A percentile compares a stretch with the other conserved stretches of the same genome.
phyloP scores from a whole-genome alignment of 2,329 filamentous ascomycete species.

The Cladosporium phlei region DNA sequence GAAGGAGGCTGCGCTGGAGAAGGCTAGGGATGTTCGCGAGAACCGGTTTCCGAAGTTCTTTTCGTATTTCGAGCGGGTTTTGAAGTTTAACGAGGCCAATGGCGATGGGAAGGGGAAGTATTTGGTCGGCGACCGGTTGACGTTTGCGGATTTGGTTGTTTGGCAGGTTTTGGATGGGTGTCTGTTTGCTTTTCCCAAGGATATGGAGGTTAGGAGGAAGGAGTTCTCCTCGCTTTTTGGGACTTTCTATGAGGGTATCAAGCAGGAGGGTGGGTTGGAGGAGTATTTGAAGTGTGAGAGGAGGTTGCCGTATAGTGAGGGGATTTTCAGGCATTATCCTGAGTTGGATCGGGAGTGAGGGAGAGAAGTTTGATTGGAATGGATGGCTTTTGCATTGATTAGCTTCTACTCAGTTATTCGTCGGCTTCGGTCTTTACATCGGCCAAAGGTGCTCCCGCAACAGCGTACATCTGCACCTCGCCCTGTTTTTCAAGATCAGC shows the following conservation, averaged over 20 bases:
- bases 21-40: constrained; percentile 54
- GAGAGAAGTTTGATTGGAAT: too few relatives aligned
- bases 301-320: constrained; percentile 56
- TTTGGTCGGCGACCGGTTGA: constrained; percentile 61
- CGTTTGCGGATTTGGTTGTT: constrained; percentile 68
- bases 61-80: constrained; percentile 62
- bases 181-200: constrained; percentile 65
- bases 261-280: constrained; percentile 59
- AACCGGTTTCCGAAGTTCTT: constrained; percentile 68
- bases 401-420: too few relatives aligned
- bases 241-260: constrained; percentile 57
- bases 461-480: constrained; percentile 18
- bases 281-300: constrained; percentile 64
- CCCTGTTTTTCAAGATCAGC: constrained; percentile 26
- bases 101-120: constrained; percentile 55
- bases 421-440: too few relatives aligned
- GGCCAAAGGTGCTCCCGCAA: too few relatives aligned
- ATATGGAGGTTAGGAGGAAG: constrained; percentile 52
- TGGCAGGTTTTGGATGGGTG: constrained; percentile 61
- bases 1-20: constrained; percentile 59
- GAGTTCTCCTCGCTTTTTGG: constrained; percentile 60
- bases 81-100: constrained; percentile 54
- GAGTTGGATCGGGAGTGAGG: constrained; percentile 58
- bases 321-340: constrained; percentile 68
- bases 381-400: too few relatives aligned